Conservation (phyloP, 2,329 filamentous ascomycete genomes). For the Cladosporium cucumerinum region DNA sequence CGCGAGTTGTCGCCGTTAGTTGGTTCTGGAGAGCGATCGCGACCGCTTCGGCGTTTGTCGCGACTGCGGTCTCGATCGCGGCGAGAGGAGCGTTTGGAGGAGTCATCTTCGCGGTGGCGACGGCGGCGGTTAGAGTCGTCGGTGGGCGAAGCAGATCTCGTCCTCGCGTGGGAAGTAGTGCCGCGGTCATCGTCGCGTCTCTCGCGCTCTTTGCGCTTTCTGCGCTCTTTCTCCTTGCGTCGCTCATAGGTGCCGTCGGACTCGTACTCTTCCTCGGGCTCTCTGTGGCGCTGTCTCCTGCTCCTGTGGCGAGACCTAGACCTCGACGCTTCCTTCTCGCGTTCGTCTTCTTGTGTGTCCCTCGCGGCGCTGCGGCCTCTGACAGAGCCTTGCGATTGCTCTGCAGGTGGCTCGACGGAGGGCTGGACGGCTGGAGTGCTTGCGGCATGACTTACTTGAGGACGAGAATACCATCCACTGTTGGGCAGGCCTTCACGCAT, state of each 20-base stretch:
- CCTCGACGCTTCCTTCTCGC: slow-evolving; percentile 30
- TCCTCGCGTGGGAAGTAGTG: slow-evolving; percentile 48
- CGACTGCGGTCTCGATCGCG: slow-evolving; percentile 43
- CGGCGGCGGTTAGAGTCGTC: slow-evolving; percentile 56
- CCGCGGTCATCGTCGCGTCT: slow-evolving; percentile 50
- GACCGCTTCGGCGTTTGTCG: slow-evolving; percentile 40
- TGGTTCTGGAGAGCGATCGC: slow-evolving; percentile 32
- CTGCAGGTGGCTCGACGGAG: neutral
- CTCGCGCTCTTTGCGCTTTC: slow-evolving; percentile 29
- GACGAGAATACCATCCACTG: slow-evolving; percentile 58
- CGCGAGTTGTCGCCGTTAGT: slow-evolving; percentile 24
- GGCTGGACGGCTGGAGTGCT: neutral
- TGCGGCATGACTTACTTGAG: slow-evolving; percentile 16
- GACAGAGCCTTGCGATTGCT: slow-evolving; percentile 11
- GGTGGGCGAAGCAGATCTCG: slow-evolving; percentile 64
- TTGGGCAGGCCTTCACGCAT: slow-evolving; percentile 88
- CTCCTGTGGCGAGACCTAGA: slow-evolving; percentile 47
- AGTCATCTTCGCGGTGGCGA: slow-evolving; percentile 49
- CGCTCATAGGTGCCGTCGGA: slow-evolving; percentile 40
- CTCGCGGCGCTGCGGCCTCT: slow-evolving; percentile 8
- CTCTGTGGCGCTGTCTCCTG: slow-evolving; percentile 49
- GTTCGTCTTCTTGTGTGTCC: slow-evolving; percentile 21
- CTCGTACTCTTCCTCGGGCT: slow-evolving; percentile 40
- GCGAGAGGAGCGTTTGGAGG: slow-evolving; percentile 39
- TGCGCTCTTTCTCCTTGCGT: slow-evolving; percentile 35